Evolutionary conservation across 176 grass and related monocot genomes (phyloP).

Genomic region (Aegilops bicornis): DNA sequence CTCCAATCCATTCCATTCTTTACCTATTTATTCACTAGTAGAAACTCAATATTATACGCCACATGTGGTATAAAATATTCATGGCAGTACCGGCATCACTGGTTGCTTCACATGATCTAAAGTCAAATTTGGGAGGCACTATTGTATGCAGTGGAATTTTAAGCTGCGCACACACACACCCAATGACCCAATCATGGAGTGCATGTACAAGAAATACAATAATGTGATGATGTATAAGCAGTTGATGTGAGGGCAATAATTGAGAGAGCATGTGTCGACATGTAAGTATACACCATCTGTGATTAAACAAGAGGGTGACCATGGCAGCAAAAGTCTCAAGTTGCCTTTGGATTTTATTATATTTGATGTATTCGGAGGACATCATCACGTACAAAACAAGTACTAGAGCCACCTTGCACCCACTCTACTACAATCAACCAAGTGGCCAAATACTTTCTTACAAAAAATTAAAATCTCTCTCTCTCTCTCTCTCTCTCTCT

Average conservation of each 20-base stretch:
- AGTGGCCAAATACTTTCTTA: no score
- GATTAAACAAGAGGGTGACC: not conserved
- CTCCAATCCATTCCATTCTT: not conserved
- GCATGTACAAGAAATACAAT: not conserved
- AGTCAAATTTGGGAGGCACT: not conserved
- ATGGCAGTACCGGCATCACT: no score
- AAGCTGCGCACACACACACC: not conserved
- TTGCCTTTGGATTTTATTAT: not conserved
- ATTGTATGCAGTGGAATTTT: not conserved
- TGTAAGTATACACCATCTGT: not conserved
- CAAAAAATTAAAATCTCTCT: no score
- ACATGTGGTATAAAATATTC: no score
- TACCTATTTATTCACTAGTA: not conserved
- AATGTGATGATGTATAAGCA: not conserved
- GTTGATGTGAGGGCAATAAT: conserved; percentile 7
- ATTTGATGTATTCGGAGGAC: not conserved
- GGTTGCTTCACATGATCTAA: not conserved
- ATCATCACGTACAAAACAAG: not conserved
- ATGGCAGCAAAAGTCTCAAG: not conserved
- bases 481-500: no score
- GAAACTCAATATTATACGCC: no score
- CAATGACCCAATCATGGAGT: conserved; percentile 19
- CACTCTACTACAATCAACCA: not conserved
- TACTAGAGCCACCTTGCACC: not conserved
- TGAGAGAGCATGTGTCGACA: conserved; percentile 29